Evolutionary conservation across 805 yeast species (phyloP).

Genomic region (Teunomyces kruisii): DNA sequence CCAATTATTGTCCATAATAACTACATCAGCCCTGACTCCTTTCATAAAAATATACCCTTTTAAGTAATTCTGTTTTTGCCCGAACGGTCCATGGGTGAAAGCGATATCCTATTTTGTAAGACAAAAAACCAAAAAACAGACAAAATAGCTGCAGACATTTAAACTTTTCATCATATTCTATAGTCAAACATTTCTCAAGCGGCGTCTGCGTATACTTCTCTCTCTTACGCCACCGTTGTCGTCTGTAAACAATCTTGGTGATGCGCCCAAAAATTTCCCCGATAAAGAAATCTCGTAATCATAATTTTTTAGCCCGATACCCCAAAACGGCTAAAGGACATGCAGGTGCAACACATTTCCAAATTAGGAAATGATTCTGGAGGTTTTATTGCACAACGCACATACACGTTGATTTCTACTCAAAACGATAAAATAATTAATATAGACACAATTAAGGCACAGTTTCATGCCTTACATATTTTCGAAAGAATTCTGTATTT

Average conservation of each 20-base stretch:
- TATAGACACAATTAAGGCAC: conserved; percentile 1
- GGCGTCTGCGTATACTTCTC: too few species aligned
- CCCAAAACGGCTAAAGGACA: conserved; percentile 1
- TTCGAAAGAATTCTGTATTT: neutral
- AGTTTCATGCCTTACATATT: neutral
- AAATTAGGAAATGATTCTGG: neutral
- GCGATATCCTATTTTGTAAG: neutral
- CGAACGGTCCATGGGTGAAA: neutral
- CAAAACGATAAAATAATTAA: neutral
- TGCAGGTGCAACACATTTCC: conserved; percentile 5
- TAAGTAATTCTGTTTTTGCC: conserved; percentile 1
- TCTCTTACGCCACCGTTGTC: neutral
- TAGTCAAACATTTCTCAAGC: too few species aligned
- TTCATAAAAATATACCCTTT: neutral
- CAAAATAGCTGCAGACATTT: neutral
- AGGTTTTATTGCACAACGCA: neutral
- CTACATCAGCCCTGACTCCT: neutral
- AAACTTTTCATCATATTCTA: too few species aligned
- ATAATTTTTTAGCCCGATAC: neutral
- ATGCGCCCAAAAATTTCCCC: neutral
- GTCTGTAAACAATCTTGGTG: neutral
- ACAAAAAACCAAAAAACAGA: neutral
- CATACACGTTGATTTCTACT: conserved; percentile 1
- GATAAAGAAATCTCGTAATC: conserved; percentile 2
- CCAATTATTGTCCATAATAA: neutral